Conservation (phyloP, 768 basidiomycete genomes). For the Pleurotus sapidus region DNA sequence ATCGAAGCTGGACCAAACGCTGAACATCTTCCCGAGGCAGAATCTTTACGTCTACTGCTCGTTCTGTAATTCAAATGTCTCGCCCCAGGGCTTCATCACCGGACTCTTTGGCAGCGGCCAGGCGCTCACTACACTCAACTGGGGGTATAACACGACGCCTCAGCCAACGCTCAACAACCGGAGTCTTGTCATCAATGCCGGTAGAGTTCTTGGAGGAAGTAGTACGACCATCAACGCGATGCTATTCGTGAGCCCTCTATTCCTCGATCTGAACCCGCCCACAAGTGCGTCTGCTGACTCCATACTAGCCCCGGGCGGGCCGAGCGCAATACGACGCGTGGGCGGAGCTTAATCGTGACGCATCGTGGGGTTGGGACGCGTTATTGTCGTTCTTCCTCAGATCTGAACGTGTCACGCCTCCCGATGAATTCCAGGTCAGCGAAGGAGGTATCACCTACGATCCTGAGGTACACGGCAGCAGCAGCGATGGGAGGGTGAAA, state of each 20-base stretch:
- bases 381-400: constrained; percentile 44
- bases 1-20: constrained; percentile 37
- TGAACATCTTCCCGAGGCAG: constrained; percentile 32
- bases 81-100: constrained; percentile 24
- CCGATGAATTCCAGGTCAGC: constrained; percentile 26
- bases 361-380: constrained; percentile 35
- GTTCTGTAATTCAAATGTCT: background rate
- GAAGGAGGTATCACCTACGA: constrained; percentile 20
- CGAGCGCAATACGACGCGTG: constrained; percentile 32
- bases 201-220: constrained; percentile 58
- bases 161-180: constrained; percentile 40
- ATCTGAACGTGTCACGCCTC: constrained; percentile 56
- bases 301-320: constrained; percentile 22
- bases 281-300: background rate
- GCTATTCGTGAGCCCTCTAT: constrained; percentile 24
- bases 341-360: constrained; percentile 25
- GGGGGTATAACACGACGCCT: constrained; percentile 44
- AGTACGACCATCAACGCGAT: constrained; percentile 51
- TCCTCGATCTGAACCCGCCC: background rate
- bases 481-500: constrained; percentile 23
- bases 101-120: constrained; percentile 26
- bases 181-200: constrained; percentile 27
- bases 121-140: constrained; percentile 39
- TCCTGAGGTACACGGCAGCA: constrained; percentile 21
- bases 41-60: constrained; percentile 1